A percentile compares a stretch with the other conserved stretches of the same genome.
These are phyloP conservation scores for Rhododendron kiyosumense DNA, from an alignment of 148 eudicot genomes.

Conservation along the genomic window DNA sequence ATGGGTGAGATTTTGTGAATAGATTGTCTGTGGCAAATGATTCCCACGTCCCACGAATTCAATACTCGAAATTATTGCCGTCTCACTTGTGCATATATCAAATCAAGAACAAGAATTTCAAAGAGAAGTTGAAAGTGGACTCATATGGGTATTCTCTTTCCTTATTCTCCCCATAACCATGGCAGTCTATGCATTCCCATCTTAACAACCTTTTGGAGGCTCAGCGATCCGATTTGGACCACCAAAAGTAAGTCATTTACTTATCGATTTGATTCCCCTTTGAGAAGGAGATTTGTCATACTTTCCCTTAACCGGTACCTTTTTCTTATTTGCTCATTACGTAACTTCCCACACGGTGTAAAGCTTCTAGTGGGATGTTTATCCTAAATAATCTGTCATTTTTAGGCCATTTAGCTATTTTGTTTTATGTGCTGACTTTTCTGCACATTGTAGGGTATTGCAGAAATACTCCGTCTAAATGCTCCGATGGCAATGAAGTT, in stretches of 20 bases:
- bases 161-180: background rate
- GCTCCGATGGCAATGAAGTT: constrained; percentile 87
- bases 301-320: too few relatives aligned
- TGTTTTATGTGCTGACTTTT: background rate
- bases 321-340: background rate
- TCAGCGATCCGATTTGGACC: background rate
- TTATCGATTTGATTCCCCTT: background rate
- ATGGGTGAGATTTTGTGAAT: background rate
- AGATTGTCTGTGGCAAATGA: background rate
- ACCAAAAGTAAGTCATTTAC: background rate
- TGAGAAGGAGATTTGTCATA: too few relatives aligned
- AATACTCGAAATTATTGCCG: background rate
- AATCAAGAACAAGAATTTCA: background rate
- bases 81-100: background rate
- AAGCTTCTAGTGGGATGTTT: background rate
- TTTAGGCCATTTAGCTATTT: background rate
- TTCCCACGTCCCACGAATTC: background rate
- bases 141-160: background rate
- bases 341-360: background rate
- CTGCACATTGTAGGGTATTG: constrained; percentile 48
- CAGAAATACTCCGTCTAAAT: constrained; percentile 80
- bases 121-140: background rate
- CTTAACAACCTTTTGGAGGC: background rate
- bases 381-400: background rate
- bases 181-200: background rate